Evolutionary conservation across 2,329 filamentous ascomycete species (phyloP), one percentile per base, ranked within the genome.

Genomic region (Xylariaceae sp.): DNA sequence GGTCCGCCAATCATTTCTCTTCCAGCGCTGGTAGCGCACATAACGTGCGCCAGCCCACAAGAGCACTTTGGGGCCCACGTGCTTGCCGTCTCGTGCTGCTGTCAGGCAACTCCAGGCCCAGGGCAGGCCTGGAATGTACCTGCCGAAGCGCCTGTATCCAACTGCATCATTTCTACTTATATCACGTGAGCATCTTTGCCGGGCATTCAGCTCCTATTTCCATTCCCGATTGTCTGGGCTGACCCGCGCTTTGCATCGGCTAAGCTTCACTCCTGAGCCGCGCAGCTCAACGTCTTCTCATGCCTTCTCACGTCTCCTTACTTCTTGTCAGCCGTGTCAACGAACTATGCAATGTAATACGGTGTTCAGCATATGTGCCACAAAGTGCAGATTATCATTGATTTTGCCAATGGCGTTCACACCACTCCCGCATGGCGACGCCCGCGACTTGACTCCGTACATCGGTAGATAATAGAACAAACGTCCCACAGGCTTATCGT

Each of bases 1-100:
- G 55, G 51, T 57, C 51, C 29, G 41, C 55, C 55, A 57, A 57
- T 57, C 51, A 57, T 46, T 36, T 49, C 40, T 19, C 15, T 18
- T 29, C 49, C 41, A 19, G 13, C 13, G 12, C 29, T 21, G 29
- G 34, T 46, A 47, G 43, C 32, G 26, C 26, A 26, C 5, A 26
- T 8, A 22, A 16, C 45, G 45, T 34, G 32, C 32, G 13, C 32
- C 7, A 34, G 32, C 10, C 32, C 4, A 15, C 32, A 4, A 15
- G 32, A 34, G 12, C 49, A 49, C 29, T 26, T 29, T 36, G 16
- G 53, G 32, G 42, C n/a, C 45, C 53, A 55, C 53, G 53, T 55
- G 53, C 32, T 34, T 10, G 32, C 26, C 26, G 26, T 26, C 8
- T 26, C 26, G 26, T 26, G 26, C 26, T 26, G 26, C 8, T 4